Evolutionary conservation across 768 basidiomycete genomes (phyloP), one percentile per base, ranked within the genome.

Genomic region (Lactifluus hygrophoroides): DNA sequence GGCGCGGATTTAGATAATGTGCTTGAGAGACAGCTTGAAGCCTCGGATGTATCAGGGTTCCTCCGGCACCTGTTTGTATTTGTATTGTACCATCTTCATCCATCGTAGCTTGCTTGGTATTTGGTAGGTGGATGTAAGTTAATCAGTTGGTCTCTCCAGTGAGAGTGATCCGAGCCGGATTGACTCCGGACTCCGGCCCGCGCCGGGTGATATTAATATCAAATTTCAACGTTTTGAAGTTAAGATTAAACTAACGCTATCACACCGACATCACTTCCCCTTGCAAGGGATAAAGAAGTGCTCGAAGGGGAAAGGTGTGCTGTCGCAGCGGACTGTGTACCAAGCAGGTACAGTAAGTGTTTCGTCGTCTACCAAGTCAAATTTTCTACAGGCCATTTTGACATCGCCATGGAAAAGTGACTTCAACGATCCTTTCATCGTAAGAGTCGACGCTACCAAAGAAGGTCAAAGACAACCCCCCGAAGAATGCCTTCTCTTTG

Each of bases 401-500:
- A n/a, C 8, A 38, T 38, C 8, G 3, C 40, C 17, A 16, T 19
- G 40, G n/a, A 40, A 19, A 40, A 40, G 40, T n/a, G n/a, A 32
- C 32, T 32, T 5, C 32, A 32, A 32, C 32, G 10, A 23, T 23
- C 19, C 5, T 43, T 13, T 43, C 3, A 9, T 43, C 21, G 4
- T 11, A 46, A 28, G 16, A 28, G 27, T 46, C 25, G 6, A 27
- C 25, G 3, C 19, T 51, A 27, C 23, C 34, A n/a, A 28, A 14
- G 21, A 23, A 9, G n/a, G 3, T 34, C 23, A 19, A 9, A n/a
- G 27, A 11, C 16, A 8, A 34, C 17, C 25, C 43, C 30, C 3
- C n/a, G 21, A 9, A 45, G 32, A 14, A 61, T 64, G 56, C 34
- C 35, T 13, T 49, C 45, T 2, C 65, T 71, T 17, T 59, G 60